A percentile compares a stretch with the other conserved stretches of the same genome.
Evolutionary conservation across 106 monocot genomes (phyloP).

Genomic region (Allium cepa): DNA sequence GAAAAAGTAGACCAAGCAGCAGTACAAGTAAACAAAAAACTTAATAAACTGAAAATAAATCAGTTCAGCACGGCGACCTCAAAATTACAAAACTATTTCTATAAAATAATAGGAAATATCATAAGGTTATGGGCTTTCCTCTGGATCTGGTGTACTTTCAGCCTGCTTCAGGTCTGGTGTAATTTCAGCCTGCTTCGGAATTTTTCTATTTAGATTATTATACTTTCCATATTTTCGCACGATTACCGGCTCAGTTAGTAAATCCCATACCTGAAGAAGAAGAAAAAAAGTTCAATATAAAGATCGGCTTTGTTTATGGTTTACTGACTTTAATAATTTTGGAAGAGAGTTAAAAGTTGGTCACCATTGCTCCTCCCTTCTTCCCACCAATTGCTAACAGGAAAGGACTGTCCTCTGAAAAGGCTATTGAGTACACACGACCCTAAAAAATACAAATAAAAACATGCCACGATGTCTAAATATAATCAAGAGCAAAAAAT

Average conservation of each 20-base stretch:
- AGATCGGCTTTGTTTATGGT: too few relatives aligned
- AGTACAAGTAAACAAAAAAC: too few relatives aligned
- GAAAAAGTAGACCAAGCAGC: too few relatives aligned
- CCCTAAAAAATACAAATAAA: conserved; percentile 21
- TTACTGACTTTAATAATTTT: not conserved
- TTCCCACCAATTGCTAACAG: conserved; percentile 57
- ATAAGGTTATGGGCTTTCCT: too few relatives aligned
- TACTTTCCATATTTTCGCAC: conserved; percentile 9
- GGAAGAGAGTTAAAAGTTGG: not conserved
- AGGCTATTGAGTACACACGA: conserved; percentile 50
- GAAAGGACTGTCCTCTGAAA: conserved; percentile 60
- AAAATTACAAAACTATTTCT: too few relatives aligned
- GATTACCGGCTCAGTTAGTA: conserved; percentile 12
- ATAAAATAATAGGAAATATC: too few relatives aligned
- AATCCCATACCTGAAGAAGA: conserved; percentile 17
- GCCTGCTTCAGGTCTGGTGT: not conserved
- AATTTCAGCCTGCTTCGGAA: not conserved
- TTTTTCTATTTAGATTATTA: conserved; percentile 1
- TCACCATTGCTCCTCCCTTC: conserved; percentile 49
- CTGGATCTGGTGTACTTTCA: too few relatives aligned
- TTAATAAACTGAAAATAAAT: too few relatives aligned
- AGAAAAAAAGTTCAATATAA: not conserved
- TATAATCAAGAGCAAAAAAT: too few relatives aligned
- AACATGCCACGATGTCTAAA: too few relatives aligned
- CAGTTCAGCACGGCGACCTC: too few relatives aligned